Conservation (phyloP, 306 rosid species). For the Abrus pulchellus region DNA sequence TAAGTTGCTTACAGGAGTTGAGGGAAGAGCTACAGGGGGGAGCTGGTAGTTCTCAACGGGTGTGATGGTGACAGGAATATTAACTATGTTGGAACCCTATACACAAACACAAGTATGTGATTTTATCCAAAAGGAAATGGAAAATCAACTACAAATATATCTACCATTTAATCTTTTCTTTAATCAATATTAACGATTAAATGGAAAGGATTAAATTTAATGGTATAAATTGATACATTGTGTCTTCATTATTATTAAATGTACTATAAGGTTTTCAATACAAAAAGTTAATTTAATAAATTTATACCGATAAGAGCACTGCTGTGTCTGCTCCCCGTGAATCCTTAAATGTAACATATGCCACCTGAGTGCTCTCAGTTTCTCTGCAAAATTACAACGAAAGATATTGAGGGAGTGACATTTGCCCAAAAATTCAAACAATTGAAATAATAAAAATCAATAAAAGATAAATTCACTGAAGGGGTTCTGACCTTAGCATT, state of each 20-base stretch:
- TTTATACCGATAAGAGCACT: constrained; percentile 71
- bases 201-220: constrained; percentile 20
- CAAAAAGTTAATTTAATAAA: background rate
- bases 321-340: constrained; percentile 80
- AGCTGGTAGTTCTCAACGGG: constrained; percentile 71
- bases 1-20: constrained; percentile 56
- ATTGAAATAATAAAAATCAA: background rate
- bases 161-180: background rate
- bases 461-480: background rate
- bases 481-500: constrained; percentile 65
- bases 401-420: constrained; percentile 35
- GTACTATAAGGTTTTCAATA: background rate
- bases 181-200: background rate
- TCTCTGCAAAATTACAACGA: constrained; percentile 55
- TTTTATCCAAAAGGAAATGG: background rate
- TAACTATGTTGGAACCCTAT: constrained; percentile 74
- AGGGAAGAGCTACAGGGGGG: constrained; percentile 69
- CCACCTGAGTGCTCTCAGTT: constrained; percentile 67
- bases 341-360: constrained; percentile 84
- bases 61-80: constrained; percentile 62
- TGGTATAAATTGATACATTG: background rate
- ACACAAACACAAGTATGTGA: background rate
- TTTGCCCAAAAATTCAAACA: constrained; percentile 12
- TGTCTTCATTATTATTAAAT: constrained; percentile 11
- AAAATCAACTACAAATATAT: constrained; percentile 8